Conservation (phyloP, 257 asterid genomes). For the Verbena officinalis region DNA sequence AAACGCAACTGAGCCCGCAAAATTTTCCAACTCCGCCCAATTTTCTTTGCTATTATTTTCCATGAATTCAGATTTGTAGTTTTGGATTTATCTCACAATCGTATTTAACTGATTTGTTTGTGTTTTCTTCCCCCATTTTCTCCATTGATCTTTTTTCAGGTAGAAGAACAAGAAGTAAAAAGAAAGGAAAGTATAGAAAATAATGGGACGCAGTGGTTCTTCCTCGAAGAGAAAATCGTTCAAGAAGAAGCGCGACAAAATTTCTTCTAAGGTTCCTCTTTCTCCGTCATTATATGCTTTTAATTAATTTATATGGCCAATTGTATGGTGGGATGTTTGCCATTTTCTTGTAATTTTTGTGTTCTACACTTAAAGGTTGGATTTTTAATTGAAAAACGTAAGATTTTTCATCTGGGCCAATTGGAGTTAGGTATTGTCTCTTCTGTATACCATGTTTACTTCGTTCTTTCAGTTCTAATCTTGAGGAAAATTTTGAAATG, state of each 20-base stretch:
- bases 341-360: background rate
- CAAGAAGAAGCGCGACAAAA: slow-evolving; percentile 57
- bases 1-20: slow-evolving; percentile 2
- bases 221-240: slow-evolving; percentile 57
- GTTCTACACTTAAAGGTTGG: background rate
- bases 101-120: background rate
- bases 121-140: background rate
- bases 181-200: slow-evolving; percentile 4
- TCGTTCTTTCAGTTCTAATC: background rate
- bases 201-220: slow-evolving; percentile 53
- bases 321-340: slow-evolving; percentile 6
- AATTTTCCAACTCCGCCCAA: slow-evolving; percentile 19
- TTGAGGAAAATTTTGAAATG: background rate
- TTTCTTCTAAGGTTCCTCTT: slow-evolving; percentile 49
- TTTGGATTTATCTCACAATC: slow-evolving; percentile 4
- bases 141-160: slow-evolving; percentile 33
- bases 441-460: slow-evolving; percentile 2
- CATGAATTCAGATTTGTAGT: slow-evolving; percentile 11
- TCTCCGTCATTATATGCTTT: background rate
- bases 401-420: slow-evolving; percentile 13
- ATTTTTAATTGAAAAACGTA: background rate
- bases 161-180: slow-evolving; percentile 17
- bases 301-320: background rate
- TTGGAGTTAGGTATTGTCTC: background rate
- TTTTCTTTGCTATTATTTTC: background rate